Percentiles rank a stretch among this genome's conserved stretches.
These are phyloP conservation scores for Carex cristatella DNA, from an alignment of 176 grass and related monocot genomes.

Conservation along the genomic window DNA sequence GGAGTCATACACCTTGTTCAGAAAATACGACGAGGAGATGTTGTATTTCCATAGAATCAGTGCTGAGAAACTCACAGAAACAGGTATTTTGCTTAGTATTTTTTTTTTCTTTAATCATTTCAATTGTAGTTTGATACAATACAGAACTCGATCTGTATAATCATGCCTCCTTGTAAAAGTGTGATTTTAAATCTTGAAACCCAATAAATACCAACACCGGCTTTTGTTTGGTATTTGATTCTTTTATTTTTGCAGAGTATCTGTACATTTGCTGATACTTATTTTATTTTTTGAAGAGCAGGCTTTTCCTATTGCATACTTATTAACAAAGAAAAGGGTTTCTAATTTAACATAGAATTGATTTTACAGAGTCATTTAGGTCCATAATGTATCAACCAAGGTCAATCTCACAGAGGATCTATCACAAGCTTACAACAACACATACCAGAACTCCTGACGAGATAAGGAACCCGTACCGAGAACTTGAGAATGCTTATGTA, in stretches of 20 bases:
- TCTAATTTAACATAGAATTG: not conserved
- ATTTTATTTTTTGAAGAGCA: too few relatives aligned
- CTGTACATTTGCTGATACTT: not conserved
- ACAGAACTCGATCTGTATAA: too few relatives aligned
- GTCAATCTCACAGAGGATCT: slow-evolving; percentile 62
- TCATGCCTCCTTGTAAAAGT: not conserved
- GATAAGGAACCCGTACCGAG: slow-evolving; percentile 51
- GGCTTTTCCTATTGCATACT: too few relatives aligned
- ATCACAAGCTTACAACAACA: slow-evolving; percentile 53
- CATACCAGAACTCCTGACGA: slow-evolving; percentile 28
- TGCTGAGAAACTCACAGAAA: slow-evolving; percentile 84
- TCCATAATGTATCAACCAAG: slow-evolving; percentile 64
- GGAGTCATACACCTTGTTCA: slow-evolving; percentile 80
- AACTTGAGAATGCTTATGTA: slow-evolving; percentile 81
- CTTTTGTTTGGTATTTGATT: not conserved
- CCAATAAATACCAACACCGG: not conserved
- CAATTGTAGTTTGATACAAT: not conserved
- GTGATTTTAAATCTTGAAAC: not conserved
- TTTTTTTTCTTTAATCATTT: not conserved
- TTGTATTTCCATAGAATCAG: slow-evolving; percentile 83
- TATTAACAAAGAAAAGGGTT: too few relatives aligned
- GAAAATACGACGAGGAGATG: slow-evolving; percentile 96
- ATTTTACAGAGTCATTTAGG: slow-evolving; percentile 62
- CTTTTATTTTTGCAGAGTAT: not conserved
- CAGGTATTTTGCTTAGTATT: slow-evolving; percentile 32